Evolutionary conservation across 176 grass and related monocot genomes (phyloP).

Genomic region (Cymbopogon citratus): DNA sequence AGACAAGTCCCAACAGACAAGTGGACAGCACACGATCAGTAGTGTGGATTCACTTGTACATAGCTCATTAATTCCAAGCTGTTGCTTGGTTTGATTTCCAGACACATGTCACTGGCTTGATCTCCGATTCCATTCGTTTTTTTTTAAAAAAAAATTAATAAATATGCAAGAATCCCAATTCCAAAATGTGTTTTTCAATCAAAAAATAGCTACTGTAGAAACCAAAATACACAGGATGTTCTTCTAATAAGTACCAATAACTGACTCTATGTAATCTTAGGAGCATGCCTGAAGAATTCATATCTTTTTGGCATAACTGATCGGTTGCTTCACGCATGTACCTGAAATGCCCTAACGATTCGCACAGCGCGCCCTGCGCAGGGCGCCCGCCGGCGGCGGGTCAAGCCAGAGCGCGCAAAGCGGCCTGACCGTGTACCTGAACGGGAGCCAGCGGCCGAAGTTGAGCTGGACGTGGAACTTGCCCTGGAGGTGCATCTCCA

Average conservation of each 20-base stretch:
- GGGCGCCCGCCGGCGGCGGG: constrained; percentile 49
- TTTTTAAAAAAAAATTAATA: not conserved
- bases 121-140: not conserved
- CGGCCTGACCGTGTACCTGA: constrained; percentile 42
- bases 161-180: not conserved
- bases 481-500: constrained; percentile 36
- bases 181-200: not conserved
- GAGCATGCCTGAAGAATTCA: not conserved
- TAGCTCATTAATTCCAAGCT: not conserved
- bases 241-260: not conserved
- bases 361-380: constrained; percentile 6
- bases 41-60: not conserved
- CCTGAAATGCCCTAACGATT: not conserved
- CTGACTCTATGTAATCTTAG: not conserved
- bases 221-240: not conserved
- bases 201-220: constrained; percentile 15
- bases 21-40: not conserved
- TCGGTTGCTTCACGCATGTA: not conserved
- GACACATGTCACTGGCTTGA: not conserved
- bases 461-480: constrained; percentile 54
- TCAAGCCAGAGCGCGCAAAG: constrained; percentile 47
- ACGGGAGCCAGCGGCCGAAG: constrained; percentile 59
- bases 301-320: not conserved
- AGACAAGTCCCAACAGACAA: not conserved
- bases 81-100: not conserved